Base-by-base conservation (phyloP, 345 rosid genomes). In the Ailanthus altissimus region DNA sequence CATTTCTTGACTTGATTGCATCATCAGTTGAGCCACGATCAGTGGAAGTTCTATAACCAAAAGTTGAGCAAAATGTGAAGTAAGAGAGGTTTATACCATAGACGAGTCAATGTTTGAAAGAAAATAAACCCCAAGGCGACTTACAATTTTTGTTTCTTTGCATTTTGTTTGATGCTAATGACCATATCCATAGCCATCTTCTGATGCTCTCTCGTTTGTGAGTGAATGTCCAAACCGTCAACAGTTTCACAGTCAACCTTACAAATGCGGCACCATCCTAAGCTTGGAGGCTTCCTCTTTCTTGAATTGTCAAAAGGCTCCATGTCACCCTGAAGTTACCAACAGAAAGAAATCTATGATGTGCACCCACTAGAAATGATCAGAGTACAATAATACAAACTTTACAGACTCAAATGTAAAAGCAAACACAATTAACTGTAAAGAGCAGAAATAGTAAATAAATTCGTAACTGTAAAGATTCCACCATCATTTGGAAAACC, bases 211-310 rank as follows among this genome's bases (percentile, higher is more conserved):
- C 91, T 85, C 4, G 91, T 84, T 80, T 89, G 93, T 26, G 92
- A 89, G 87, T 93, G 93, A 66, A 89, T 73, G 79, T 90, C 91
- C 78, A 87, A 81, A 73, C 95, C 88, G 78, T 90, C 93, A 63
- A 89, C 91, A 28, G 93, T 86, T 81, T 89, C 90, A 75, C 97
- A 89, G 63, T 92, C 95, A 61, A 91, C 84, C 74, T 88, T 89
- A 85, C 97, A 92, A 51, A 92, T 88, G 32, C 92, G 91, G 72
- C 97, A 92, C 97, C 97, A 92, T 46, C 91, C 94, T 86, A 76
- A 83, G 88, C 80, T 82, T 67, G 79, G 25, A 25, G 82, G 66
- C 80, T 73, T 87, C 81, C 92, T 86, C 84, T 85, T 90, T 75
- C 94, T 88, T 32, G 82, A 77, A 81, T 77, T 81, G 58, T 85